A percentile compares a stretch with the other conserved stretches of the same genome.
Evolutionary conservation across 805 yeast species (phyloP).

Genomic region (Ogataea trehalophila): DNA sequence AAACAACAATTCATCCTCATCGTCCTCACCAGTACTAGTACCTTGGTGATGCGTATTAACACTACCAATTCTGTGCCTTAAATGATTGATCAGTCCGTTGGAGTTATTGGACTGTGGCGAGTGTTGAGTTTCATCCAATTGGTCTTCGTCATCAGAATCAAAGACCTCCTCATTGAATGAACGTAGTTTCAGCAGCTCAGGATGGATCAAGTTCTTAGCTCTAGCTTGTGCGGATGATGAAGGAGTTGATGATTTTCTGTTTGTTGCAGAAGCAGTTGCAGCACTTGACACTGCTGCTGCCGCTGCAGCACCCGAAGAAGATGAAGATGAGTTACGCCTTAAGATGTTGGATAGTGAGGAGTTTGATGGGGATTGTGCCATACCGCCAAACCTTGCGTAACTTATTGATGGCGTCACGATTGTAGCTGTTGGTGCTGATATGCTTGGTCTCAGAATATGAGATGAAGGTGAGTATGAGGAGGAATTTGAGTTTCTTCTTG

Average conservation of each 20-base stretch:
- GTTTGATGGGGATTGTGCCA: conserved; percentile 17
- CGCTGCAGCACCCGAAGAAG: conserved; percentile 1
- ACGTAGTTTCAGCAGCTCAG: conserved; percentile 25
- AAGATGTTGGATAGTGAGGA: conserved; percentile 15
- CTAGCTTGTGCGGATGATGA: not conserved
- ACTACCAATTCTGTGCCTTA: too few relatives aligned
- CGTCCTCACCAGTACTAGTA: conserved; percentile 37
- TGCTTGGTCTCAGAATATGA: conserved; percentile 15
- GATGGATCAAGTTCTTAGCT: conserved; percentile 10
- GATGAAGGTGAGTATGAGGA: conserved; percentile 23
- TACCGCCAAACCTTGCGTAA: conserved; percentile 17
- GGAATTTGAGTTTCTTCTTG: conserved; percentile 18
- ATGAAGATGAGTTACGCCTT: conserved; percentile 14
- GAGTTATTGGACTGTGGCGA: too few relatives aligned
- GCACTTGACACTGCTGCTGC: conserved; percentile 8
- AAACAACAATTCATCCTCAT: conserved; percentile 62
- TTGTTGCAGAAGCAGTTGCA: not conserved
- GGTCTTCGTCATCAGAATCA: conserved; percentile 31
- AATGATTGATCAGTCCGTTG: too few relatives aligned
- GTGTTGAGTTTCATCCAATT: conserved; percentile 13
- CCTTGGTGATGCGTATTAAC: not conserved
- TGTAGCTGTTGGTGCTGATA: conserved; percentile 11
- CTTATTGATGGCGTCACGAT: conserved; percentile 22
- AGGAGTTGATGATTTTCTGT: not conserved
- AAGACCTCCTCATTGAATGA: conserved; percentile 30